These are phyloP conservation scores for Podospora anserina DNA, from an alignment of 495 filamentous ascomycete genomes.

Conservation along the genomic window DNA sequence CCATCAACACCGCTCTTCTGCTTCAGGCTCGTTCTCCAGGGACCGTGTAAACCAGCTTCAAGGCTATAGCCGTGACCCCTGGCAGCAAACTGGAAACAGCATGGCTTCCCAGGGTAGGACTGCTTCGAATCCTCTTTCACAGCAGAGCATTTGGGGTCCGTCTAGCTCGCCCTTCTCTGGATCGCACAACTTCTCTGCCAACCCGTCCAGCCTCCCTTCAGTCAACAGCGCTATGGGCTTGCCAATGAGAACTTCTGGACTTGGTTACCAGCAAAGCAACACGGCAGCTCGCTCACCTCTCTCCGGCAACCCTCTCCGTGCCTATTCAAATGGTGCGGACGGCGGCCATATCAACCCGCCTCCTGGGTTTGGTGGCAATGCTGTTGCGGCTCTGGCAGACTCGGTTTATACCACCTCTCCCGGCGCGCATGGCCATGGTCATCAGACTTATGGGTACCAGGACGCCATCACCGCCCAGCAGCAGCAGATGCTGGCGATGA, in stretches of 20 bases:
- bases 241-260: slow-evolving; percentile 12
- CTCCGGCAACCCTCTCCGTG: background rate
- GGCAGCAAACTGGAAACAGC: background rate
- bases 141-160: slow-evolving; percentile 12
- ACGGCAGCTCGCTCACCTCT: slow-evolving; percentile 8
- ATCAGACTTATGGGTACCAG: background rate
- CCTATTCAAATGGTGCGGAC: background rate
- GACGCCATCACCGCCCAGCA: background rate
- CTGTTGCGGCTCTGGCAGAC: background rate
- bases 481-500: background rate
- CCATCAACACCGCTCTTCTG: slow-evolving; percentile 8
- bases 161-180: slow-evolving; percentile 25
- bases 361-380: slow-evolving; percentile 8
- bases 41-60: slow-evolving; percentile 1
- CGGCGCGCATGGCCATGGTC: background rate
- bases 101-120: slow-evolving; percentile 7
- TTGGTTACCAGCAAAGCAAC: background rate
- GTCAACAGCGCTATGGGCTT: slow-evolving; percentile 35
- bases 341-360: background rate
- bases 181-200: slow-evolving; percentile 22
- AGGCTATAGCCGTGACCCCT: background rate
- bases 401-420: background rate
- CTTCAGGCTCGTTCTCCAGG: slow-evolving; percentile 2
- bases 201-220: slow-evolving; percentile 26
- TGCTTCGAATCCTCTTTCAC: background rate